Evolutionary conservation across 1,284 basidiomycete species (phyloP), one percentile per base, ranked within the genome.

Genomic region (Termitomyces sp.): DNA sequence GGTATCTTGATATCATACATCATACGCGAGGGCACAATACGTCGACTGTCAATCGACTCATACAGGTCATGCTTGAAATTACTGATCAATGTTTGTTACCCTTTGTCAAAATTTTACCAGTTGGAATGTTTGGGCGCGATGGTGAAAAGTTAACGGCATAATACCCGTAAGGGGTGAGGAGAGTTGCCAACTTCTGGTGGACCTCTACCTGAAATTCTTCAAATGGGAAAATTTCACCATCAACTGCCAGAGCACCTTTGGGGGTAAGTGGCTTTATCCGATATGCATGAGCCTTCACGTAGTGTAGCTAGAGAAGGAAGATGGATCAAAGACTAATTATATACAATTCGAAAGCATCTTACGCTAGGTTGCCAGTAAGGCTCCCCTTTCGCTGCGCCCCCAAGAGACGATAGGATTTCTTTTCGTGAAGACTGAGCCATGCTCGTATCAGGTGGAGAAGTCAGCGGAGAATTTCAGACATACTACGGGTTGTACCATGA

Each of bases 151-250:
- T 77, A 0, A 75, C 74, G 13, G 78, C 80, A 62, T 85, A 92
- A 58, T 77, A 74, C 1, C 90, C 90, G 56, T 83, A 73, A 41
- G 85, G 81, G 64, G 87, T 90, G 17, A 94, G 70, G 13, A 92
- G 68, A 0, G 82, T 86, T 15, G 82, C 92, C 15, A 91, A 70
- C 5, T 83, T 79, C 24, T 79, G 77, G 61, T 92, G 83, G 5
- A 92, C 84, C 68, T 97, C 91, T 5, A 97, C 88, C 62, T 93
- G 84, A 68, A 88, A 94, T 54, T 86, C 81, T 62, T 86, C 80
- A 63, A 91, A 92, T 1, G 88, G 86, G 64, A 86, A 89, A 13
- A 73, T 69, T 72, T 98, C 95, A 15, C 95, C 95, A 65, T 98
- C 95, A 54, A 93, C 76, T 7, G 83, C 75, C 51, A 92, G 69